These are phyloP conservation scores for Cyberlindnera euphorbiiphila DNA, from an alignment of 805 yeast genomes.

Conservation along the genomic window DNA sequence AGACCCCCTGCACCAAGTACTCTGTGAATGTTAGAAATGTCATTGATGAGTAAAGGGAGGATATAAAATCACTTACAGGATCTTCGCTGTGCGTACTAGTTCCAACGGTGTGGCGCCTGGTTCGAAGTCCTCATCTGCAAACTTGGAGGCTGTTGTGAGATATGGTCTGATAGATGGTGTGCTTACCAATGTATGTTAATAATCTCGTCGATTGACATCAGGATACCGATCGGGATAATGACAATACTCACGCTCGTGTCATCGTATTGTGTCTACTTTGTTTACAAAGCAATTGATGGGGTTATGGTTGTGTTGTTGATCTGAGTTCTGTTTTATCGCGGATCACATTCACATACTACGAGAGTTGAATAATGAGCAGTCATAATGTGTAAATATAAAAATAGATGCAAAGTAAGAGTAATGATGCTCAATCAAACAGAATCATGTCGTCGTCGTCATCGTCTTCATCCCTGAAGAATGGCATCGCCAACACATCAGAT, in stretches of 20 bases:
- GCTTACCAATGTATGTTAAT: constrained; percentile 13
- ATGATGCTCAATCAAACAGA: constrained; percentile 5
- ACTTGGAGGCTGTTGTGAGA: constrained; percentile 31
- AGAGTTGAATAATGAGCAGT: no score
- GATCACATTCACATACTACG: no score
- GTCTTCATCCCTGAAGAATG: constrained; percentile 24
- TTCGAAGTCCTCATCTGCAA: constrained; percentile 33
- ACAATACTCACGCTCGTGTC: constrained; percentile 9
- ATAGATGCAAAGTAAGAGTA: neutral
- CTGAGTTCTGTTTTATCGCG: no score
- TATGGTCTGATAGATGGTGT: constrained; percentile 21
- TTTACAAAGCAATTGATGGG: no score
- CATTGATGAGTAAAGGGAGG: neutral
- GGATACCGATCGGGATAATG: neutral
- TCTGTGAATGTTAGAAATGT: constrained; percentile 14
- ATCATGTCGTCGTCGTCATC: constrained; percentile 19
- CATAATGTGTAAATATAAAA: no score
- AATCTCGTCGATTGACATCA: neutral
- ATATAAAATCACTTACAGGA: constrained; percentile 29
- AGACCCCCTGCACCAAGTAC: constrained; percentile 94
- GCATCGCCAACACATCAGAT: constrained; percentile 54
- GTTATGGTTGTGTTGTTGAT: neutral
- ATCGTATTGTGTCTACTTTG: no score
- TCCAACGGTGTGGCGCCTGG: constrained; percentile 30
- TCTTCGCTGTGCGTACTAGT: constrained; percentile 26